phyloP scores from a whole-genome alignment of 2,329 filamentous ascomycete species.

The Exophiala alcalophila region DNA sequence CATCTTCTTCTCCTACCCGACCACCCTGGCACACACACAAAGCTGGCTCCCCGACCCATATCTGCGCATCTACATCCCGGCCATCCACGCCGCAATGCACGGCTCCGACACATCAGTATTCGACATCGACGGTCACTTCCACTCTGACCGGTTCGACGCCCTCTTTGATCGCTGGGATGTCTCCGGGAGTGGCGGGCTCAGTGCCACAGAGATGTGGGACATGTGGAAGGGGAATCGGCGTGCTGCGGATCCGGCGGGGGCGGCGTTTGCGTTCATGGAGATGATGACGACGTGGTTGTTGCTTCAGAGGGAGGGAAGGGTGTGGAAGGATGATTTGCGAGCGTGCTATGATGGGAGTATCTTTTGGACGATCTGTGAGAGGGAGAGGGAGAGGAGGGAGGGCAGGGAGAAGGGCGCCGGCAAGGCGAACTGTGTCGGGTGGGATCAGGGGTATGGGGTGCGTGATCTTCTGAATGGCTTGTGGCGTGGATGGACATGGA shows the following conservation, averaged over 20 bases:
- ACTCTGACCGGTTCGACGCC: conserved; percentile 48
- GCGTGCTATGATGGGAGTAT: conserved; percentile 32
- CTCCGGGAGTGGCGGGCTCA: conserved; percentile 39
- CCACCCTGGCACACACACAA: conserved; percentile 36
- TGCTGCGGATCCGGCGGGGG: conserved; percentile 46
- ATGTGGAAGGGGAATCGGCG: conserved; percentile 44
- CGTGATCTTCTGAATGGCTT: conserved; percentile 22
- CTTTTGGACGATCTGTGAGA: conserved; percentile 27
- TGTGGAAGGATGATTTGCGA: conserved; percentile 34
- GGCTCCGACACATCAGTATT: conserved; percentile 45
- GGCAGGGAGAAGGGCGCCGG: no score
- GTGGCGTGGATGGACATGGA: conserved; percentile 21
- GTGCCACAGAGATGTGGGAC: conserved; percentile 38
- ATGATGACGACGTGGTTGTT: conserved; percentile 34
- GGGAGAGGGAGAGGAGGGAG: neutral
- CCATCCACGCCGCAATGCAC: conserved; percentile 45
- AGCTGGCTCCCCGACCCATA: conserved; percentile 44
- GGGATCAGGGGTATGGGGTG: conserved; percentile 23
- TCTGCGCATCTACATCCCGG: conserved; percentile 42
- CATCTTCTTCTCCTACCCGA: conserved; percentile 47
- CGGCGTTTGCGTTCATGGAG: conserved; percentile 33
- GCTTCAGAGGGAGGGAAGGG: conserved; percentile 31
- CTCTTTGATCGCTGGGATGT: conserved; percentile 48
- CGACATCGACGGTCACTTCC: conserved; percentile 47
- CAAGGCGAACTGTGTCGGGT: no score